Conservation (phyloP, 495 filamentous ascomycete genomes). For the Daldinia childiae region DNA sequence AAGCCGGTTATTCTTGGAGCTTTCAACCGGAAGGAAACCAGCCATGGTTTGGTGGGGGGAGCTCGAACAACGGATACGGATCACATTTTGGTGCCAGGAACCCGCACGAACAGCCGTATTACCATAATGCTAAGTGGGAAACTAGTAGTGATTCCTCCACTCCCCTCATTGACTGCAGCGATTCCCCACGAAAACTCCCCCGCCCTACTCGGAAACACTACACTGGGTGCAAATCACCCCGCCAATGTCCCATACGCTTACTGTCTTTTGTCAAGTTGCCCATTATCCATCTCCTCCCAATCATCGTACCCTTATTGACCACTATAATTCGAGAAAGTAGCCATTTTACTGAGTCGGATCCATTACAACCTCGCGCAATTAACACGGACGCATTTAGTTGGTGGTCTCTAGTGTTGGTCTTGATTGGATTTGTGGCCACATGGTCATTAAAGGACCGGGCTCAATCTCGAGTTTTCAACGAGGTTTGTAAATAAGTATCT, state of each 20-base stretch:
- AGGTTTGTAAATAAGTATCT: conserved; percentile 16
- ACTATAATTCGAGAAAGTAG: conserved; percentile 25
- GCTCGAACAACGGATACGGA: background rate
- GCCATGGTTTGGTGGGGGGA: conserved; percentile 21
- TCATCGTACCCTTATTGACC: conserved; percentile 24
- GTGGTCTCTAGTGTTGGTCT: conserved; percentile 20
- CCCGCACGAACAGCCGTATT: conserved; percentile 8
- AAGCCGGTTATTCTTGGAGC: conserved; percentile 28
- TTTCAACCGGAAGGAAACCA: conserved; percentile 15
- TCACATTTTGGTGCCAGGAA: background rate
- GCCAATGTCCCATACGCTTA: conserved; percentile 20
- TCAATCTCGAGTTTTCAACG: background rate
- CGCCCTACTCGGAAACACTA: conserved; percentile 9
- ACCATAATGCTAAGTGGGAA: conserved; percentile 28
- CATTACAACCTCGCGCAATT: background rate
- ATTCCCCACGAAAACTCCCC: background rate
- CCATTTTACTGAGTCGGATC: background rate
- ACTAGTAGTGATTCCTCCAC: conserved; percentile 16
- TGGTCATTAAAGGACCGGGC: conserved; percentile 30
- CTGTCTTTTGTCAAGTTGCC: conserved; percentile 16
- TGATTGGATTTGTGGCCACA: conserved; percentile 34
- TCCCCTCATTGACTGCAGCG: background rate
- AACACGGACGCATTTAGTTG: conserved; percentile 13
- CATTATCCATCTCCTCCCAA: conserved; percentile 20
- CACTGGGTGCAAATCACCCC: background rate